Base-by-base conservation (phyloP, 192 early-diverging fungal genomes). In the Coemansia sp. region DNA sequence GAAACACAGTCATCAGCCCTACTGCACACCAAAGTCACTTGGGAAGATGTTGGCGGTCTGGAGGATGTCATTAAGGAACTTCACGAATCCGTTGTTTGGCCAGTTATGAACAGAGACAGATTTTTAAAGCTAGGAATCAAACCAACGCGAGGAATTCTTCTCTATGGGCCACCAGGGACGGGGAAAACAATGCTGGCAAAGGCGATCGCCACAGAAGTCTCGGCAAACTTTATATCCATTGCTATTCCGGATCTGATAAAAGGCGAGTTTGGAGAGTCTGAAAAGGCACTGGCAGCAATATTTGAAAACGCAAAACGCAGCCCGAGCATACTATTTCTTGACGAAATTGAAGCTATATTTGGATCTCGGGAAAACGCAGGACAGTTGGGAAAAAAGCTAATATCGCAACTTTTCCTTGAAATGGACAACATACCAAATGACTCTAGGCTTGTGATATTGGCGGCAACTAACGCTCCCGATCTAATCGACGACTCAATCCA, bases 301-400 rank as follows among this genome's bases (percentile, higher is more conserved):
- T 98, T 98, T 71, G 74, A 82, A 45, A 86, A 77, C 0, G 96
- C 95, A 2, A 80, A 75, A 28, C 83, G 85, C 52, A 85, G 83
- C 16, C 95, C 96, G 0, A 90, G 86, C 62, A 89, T 98, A 31
- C 72, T 98, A 15, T 98, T 98, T 79, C 82, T 98, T 21, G 96
- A 98, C 72, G 95, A 98, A 69, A 83, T 98, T 48, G 96, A 98
- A 58, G 89, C 93, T 3, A 75, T 98, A 29, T 96, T 96, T 79
- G 86, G 89, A 26, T 71, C 67, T 10, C 81, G 89, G 58, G 92
- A 92, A 6, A 70, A 73, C 8, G 78, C 83, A 55, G 92, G 92
- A 1, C 84, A 88, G 64, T 75, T 90, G 5, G 90, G 86, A 20
- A 91, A 85, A 69, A 89, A 91, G 80, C 74, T 93, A 13, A 86